Base-by-base conservation (phyloP, 495 filamentous ascomycete species). In the Friedmanniomyces endolithicus region DNA sequence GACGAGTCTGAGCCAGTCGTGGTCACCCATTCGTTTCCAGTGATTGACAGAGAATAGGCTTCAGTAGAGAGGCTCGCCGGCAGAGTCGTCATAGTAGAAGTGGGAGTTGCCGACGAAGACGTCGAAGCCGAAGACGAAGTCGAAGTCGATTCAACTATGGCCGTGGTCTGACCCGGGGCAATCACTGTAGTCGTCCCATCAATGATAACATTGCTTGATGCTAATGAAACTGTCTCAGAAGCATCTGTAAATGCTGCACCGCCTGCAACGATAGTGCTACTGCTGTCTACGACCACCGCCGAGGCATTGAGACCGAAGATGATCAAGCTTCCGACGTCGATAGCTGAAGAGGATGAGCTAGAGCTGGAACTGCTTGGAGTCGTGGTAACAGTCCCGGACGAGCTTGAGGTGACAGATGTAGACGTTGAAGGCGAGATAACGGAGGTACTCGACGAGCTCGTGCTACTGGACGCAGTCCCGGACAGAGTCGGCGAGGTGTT, bases 1-100 rank as follows among this genome's bases (percentile, higher is more conserved):
- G 49, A 52, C 17, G 49, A 52, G 23, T 52, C 49, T 4, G 33
- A 22, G 19, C 34, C 34, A 2, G 49, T 52, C 22, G 49, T 52
- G 33, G 49, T 52, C 16, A 52, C 1, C 49, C 49, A 52, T n/a
- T 39, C 20, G 34, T 52, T 41, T 11, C 17, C 24, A 8, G 49
- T 22, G 17, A 52, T 52, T 12, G 49, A 52, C 14, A 19, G 7
- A 17, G 24, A 17, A 33, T 22, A 52, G 8, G 33, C 33, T 33
- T 52, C n/a, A 4, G 35, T 52, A 19, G 49, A 52, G 2, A 52
- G 33, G 22, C 49, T 29, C 11, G 49, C 7, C n/a, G 49, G 49
- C 24, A 22, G 16, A 3, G 49, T 52, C 3, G 49, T 52, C 31
- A 52, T 52, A 11, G 49, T 52, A 11, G 49, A 40, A n/a, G 49